Base-by-base conservation (phyloP, 768 basidiomycete species). In the Leccinum aurantiacum region DNA sequence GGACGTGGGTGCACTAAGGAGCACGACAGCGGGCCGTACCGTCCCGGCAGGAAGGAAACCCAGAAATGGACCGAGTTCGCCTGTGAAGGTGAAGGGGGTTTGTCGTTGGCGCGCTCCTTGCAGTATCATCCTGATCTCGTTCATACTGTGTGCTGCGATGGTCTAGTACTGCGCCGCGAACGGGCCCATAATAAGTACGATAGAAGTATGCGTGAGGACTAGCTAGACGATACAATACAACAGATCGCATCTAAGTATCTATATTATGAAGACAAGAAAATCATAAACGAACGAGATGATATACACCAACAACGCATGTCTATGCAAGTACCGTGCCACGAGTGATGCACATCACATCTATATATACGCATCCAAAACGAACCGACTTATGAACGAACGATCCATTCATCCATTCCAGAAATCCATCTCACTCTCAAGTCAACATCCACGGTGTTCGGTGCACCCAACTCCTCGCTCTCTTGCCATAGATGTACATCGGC, bases 81-180 rank as follows among this genome's bases (percentile, higher is more conserved):
- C 57, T 1, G 52, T 9, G 11, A 70, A 58, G 0, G 52, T 13
- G 10, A 70, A 58, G 56, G 54, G 41, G 53, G 27, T 17, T 49
- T 63, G 6, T 46, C 52, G 2, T 17, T 63, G 14, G 54, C 41
- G 22, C 71, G 60, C 31, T 29, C 65, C 51, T 66, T 74, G 65
- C 54, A 58, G n/a, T 11, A 46, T 73, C n/a, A 49, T 74, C 24
- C 14, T 68, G 25, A 51, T 74, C 47, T 74, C 71, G n/a, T 66
- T 73, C 24, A 63, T 65, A 31, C 41, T 73, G n/a, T 74, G 71
- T 52, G 63, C 64, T 24, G 63, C 61, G 35, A 37, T 31, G 31
- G 31, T 11, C 31, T 1, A 11, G 33, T 33, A 33, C 33, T 33
- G 33, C 11, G 33, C 10, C 31, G 10, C 29, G 29, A 29, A 29